Evolutionary conservation across 208 protist species (phyloP).

Genomic region (Crithidia fasciculata): DNA sequence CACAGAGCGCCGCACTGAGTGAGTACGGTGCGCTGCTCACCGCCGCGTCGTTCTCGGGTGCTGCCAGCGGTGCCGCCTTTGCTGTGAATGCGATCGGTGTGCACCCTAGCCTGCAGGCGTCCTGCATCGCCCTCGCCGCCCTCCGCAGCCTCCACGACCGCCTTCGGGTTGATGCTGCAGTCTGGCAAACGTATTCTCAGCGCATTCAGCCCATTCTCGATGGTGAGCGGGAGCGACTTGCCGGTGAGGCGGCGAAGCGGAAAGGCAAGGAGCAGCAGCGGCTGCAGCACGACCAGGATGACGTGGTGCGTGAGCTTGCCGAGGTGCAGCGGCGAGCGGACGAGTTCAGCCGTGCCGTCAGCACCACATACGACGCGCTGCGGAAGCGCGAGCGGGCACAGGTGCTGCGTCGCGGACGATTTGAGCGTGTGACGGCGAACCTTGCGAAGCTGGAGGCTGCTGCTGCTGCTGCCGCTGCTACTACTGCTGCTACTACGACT

Average conservation of each 20-base stretch:
- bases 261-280: slow-evolving; percentile 69
- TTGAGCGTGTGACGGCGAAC: slow-evolving; percentile 36
- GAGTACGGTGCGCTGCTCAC: slow-evolving; percentile 27
- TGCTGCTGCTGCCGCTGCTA: too few relatives aligned
- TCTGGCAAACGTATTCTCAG: slow-evolving; percentile 23
- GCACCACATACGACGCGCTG: slow-evolving; percentile 41
- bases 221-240: slow-evolving; percentile 41
- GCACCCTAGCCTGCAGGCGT: slow-evolving; percentile 14
- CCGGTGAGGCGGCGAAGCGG: slow-evolving; percentile 39
- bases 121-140: slow-evolving; percentile 24
- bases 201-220: slow-evolving; percentile 33
- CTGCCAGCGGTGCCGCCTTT: not conserved
- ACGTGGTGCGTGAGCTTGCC: slow-evolving; percentile 36
- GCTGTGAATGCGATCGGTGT: slow-evolving; percentile 1
- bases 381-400: slow-evolving; percentile 52
- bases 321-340: slow-evolving; percentile 33
- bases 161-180: slow-evolving; percentile 22
- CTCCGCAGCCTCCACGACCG: slow-evolving; percentile 25
- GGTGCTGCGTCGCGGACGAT: slow-evolving; percentile 47
- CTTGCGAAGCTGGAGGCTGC: slow-evolving; percentile 22
- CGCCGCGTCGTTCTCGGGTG: not conserved
- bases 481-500: too few relatives aligned
- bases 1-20: slow-evolving; percentile 19
- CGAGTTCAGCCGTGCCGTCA: slow-evolving; percentile 19
- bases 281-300: slow-evolving; percentile 61